These are phyloP conservation scores for Saraca asoca DNA, from an alignment of 331 rosid genomes.

Conservation along the genomic window DNA sequence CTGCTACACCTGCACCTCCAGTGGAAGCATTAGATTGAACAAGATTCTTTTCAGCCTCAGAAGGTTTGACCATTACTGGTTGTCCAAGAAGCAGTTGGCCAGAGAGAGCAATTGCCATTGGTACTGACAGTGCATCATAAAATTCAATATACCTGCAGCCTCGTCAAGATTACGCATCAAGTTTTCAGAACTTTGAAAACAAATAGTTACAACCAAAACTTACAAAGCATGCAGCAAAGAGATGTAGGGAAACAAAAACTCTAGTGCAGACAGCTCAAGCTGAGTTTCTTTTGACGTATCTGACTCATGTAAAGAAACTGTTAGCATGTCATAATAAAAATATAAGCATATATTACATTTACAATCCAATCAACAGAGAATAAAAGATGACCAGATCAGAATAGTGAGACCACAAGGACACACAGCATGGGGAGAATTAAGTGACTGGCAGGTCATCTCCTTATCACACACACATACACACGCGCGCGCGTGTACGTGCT, in stretches of 20 bases:
- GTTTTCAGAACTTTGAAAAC: slow-evolving; percentile 39
- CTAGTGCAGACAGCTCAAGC: slow-evolving; percentile 87
- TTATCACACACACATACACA: too few relatives aligned
- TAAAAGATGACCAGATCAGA: slow-evolving; percentile 19
- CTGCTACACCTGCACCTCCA: slow-evolving; percentile 67
- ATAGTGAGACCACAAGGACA: slow-evolving; percentile 26
- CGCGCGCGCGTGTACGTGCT: background rate
- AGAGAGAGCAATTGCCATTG: slow-evolving; percentile 97
- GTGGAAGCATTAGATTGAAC: slow-evolving; percentile 79
- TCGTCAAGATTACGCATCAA: slow-evolving; percentile 48
- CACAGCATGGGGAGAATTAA: background rate
- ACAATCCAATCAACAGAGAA: slow-evolving; percentile 28
- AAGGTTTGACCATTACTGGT: slow-evolving; percentile 99
- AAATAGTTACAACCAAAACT: slow-evolving; percentile 52
- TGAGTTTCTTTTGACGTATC: slow-evolving; percentile 78
- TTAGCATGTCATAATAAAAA: slow-evolving; percentile 55
- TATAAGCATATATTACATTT: slow-evolving; percentile 31
- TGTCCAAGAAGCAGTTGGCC: slow-evolving; percentile 95
- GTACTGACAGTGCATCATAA: slow-evolving; percentile 96
- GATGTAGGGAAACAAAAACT: slow-evolving; percentile 75
- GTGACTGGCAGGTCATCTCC: slow-evolving; percentile 5
- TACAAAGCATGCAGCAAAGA: slow-evolving; percentile 73
- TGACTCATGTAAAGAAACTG: slow-evolving; percentile 66
- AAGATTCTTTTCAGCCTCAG: slow-evolving; percentile 98
- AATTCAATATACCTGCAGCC: slow-evolving; percentile 96